These are phyloP conservation scores for Coniochaeta ligniaria DNA, from an alignment of 2,329 filamentous ascomycete genomes.

Conservation along the genomic window DNA sequence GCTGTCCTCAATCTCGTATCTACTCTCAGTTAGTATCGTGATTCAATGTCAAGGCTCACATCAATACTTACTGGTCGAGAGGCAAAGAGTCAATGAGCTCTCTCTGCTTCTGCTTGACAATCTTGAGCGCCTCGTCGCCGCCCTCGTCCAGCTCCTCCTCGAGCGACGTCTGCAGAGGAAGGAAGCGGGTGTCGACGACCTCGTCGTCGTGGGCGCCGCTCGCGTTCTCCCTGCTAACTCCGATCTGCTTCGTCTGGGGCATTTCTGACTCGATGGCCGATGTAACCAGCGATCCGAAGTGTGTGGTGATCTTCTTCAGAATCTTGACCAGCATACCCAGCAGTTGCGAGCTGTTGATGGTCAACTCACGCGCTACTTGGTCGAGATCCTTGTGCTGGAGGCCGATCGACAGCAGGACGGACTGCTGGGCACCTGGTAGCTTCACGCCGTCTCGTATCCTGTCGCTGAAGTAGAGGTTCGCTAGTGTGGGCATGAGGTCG, in stretches of 20 bases:
- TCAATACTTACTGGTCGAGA: conserved; percentile 66
- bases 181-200: conserved; percentile 56
- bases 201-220: conserved; percentile 64
- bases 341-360: conserved; percentile 67
- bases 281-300: conserved; percentile 70
- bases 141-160: conserved; percentile 81
- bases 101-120: conserved; percentile 71
- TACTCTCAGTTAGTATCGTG: conserved; percentile 19
- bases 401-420: conserved; percentile 83
- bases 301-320: conserved; percentile 73
- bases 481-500: conserved; percentile 79
- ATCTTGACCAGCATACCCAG: conserved; percentile 98
- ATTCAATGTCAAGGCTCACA: not conserved
- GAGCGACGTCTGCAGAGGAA: conserved; percentile 62
- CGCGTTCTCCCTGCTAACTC: conserved; percentile 52
- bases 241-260: conserved; percentile 49
- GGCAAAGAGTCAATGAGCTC: conserved; percentile 87
- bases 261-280: conserved; percentile 63
- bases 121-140: conserved; percentile 65
- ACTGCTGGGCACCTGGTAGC: conserved; percentile 75
- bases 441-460: conserved; percentile 60
- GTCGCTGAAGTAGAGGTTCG: conserved; percentile 78
- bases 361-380: conserved; percentile 69
- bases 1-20: conserved; percentile 59
- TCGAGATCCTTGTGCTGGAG: conserved; percentile 86